Evolutionary conservation across 2,329 filamentous ascomycete genomes (phyloP).

Genomic region (Talaromyces sp.): DNA sequence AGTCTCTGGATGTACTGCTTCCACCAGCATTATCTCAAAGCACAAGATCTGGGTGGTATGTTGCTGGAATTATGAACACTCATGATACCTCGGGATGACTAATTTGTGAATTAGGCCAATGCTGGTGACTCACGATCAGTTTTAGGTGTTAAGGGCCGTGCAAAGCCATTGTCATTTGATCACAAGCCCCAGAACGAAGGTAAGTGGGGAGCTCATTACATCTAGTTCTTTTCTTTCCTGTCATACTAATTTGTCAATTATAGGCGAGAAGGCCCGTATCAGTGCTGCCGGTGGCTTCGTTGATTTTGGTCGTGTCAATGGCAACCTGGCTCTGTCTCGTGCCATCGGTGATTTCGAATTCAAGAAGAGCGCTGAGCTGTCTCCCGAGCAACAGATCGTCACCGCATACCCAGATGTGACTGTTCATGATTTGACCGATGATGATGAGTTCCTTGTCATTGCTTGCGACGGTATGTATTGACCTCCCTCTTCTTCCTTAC

Average conservation of each 20-base stretch:
- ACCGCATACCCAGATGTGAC: slow-evolving; percentile 95
- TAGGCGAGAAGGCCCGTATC: slow-evolving; percentile 94
- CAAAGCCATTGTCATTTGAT: slow-evolving; percentile 97
- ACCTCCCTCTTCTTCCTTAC: not conserved
- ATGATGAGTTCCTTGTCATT: slow-evolving; percentile 94
- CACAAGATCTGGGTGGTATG: slow-evolving; percentile 94
- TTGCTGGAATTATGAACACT: slow-evolving; percentile 32
- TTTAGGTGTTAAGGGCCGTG: slow-evolving; percentile 91
- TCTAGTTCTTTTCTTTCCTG: not conserved
- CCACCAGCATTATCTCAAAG: slow-evolving; percentile 83
- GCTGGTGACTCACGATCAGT: slow-evolving; percentile 95
- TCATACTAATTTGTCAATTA: slow-evolving; percentile 7
- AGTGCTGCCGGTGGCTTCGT: slow-evolving; percentile 95
- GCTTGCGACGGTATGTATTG: slow-evolving; percentile 79
- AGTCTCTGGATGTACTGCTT: slow-evolving; percentile 95
- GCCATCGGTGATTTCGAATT: slow-evolving; percentile 99
- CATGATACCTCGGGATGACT: slow-evolving; percentile 17
- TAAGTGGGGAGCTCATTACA: slow-evolving; percentile 45
- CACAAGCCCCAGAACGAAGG: slow-evolving; percentile 99
- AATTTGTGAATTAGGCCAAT: slow-evolving; percentile 70
- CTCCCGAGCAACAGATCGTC: slow-evolving; percentile 98
- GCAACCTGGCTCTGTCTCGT: slow-evolving; percentile 92
- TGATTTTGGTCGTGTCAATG: slow-evolving; percentile 97
- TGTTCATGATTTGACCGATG: slow-evolving; percentile 83
- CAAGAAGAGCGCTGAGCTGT: slow-evolving; percentile 96